phyloP scores from a whole-genome alignment of 495 filamentous ascomycete species.

The Extremus antarcticus region DNA sequence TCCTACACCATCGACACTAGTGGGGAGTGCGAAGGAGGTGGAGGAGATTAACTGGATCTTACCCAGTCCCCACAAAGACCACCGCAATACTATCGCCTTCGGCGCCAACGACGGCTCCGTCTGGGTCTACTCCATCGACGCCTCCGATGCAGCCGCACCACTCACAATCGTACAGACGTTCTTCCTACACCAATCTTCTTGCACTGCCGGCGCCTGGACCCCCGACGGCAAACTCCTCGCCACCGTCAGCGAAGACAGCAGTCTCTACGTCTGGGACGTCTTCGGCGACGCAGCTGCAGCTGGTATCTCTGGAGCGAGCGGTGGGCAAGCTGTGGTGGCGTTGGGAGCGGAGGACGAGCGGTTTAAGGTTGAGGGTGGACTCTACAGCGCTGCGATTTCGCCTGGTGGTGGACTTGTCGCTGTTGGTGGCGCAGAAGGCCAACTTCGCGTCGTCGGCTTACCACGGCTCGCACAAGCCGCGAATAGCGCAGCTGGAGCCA shows the following conservation, averaged over 20 bases:
- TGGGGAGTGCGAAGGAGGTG: conserved; percentile 69
- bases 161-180: conserved; percentile 79
- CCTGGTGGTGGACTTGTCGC: conserved; percentile 68
- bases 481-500: conserved; percentile 18
- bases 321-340: conserved; percentile 59
- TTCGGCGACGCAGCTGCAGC: conserved; percentile 73
- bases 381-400: conserved; percentile 74
- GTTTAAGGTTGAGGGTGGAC: conserved; percentile 81
- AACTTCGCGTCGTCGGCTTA: conserved; percentile 71
- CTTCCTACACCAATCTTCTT: conserved; percentile 77
- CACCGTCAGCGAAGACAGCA: conserved; percentile 80
- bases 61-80: conserved; percentile 56
- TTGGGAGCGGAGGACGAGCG: conserved; percentile 77
- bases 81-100: conserved; percentile 75
- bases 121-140: conserved; percentile 84
- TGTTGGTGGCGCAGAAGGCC: conserved; percentile 76
- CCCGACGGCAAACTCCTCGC: conserved; percentile 79
- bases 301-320: conserved; percentile 52
- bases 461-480: conserved; percentile 47
- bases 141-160: conserved; percentile 44
- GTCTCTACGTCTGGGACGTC: conserved; percentile 85
- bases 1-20: conserved; percentile 34
- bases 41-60: conserved; percentile 89
- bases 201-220: conserved; percentile 86
- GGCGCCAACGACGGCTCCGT: conserved; percentile 88